Percentiles rank a stretch among this genome's conserved stretches.
phyloP scores from a whole-genome alignment of 2,329 filamentous ascomycete species.

The Claviceps purpurea region DNA sequence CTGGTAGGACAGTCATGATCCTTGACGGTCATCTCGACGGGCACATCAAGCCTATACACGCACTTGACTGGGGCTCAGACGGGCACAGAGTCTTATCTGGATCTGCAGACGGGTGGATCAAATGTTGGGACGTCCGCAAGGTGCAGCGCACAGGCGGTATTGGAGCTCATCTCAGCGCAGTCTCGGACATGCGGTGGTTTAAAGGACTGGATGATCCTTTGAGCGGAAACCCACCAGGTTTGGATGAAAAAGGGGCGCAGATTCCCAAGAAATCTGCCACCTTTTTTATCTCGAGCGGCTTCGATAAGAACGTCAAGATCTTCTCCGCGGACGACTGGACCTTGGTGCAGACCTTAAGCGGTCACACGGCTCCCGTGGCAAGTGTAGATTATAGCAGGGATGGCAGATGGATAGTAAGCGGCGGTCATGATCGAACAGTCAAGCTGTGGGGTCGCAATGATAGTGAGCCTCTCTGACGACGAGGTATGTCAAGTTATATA shows the following conservation, averaged over 20 bases:
- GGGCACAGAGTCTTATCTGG: slow-evolving; percentile 87
- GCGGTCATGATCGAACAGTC: slow-evolving; percentile 85
- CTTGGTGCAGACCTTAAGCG: slow-evolving; percentile 71
- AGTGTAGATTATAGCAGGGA: slow-evolving; percentile 81
- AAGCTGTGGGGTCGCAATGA: slow-evolving; percentile 93
- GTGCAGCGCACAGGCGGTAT: slow-evolving; percentile 74
- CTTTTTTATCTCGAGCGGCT: slow-evolving; percentile 81
- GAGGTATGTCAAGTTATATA: neutral
- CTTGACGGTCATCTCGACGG: slow-evolving; percentile 73
- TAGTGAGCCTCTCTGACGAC: slow-evolving; percentile 35
- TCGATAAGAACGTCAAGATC: slow-evolving; percentile 89
- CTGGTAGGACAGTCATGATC: slow-evolving; percentile 89
- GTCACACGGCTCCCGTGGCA: slow-evolving; percentile 83
- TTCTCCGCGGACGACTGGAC: slow-evolving; percentile 97
- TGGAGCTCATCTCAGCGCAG: slow-evolving; percentile 80
- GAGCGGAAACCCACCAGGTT: slow-evolving; percentile 43
- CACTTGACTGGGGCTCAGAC: slow-evolving; percentile 82
- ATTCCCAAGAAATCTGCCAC: slow-evolving; percentile 77
- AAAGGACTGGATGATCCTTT: slow-evolving; percentile 70
- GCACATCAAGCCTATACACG: slow-evolving; percentile 83
- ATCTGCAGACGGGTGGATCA: slow-evolving; percentile 88
- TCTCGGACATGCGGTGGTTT: slow-evolving; percentile 89
- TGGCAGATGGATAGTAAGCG: slow-evolving; percentile 84
- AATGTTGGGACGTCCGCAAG: slow-evolving; percentile 93
- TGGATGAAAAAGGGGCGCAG: slow-evolving; percentile 51